Percentiles rank a stretch among this genome's conserved stretches.
phyloP scores from a whole-genome alignment of 2,329 filamentous ascomycete genomes.

The Huntiella moniliformis region DNA sequence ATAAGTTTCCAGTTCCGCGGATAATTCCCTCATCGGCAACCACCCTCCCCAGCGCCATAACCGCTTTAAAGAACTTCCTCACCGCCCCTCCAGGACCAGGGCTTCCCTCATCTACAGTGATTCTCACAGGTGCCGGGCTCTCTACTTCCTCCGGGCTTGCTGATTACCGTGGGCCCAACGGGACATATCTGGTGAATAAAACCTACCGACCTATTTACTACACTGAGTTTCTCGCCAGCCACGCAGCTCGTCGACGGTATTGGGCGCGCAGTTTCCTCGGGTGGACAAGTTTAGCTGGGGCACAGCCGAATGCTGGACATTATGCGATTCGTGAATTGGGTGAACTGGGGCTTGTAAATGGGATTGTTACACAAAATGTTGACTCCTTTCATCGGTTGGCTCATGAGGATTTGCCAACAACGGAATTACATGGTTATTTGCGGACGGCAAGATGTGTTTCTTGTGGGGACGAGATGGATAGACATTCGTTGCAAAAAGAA shows the following conservation, averaged over 20 bases:
- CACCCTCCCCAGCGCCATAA: slow-evolving; percentile 52
- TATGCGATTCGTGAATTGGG: slow-evolving; percentile 56
- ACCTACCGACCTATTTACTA: slow-evolving; percentile 83
- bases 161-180: slow-evolving; percentile 77
- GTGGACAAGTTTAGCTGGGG: slow-evolving; percentile 64
- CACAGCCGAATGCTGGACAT: slow-evolving; percentile 65
- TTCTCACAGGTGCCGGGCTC: slow-evolving; percentile 67
- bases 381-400: slow-evolving; percentile 76
- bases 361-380: slow-evolving; percentile 87
- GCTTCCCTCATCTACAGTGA: slow-evolving; percentile 25
- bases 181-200: slow-evolving; percentile 85
- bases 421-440: slow-evolving; percentile 85
- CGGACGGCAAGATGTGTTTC: slow-evolving; percentile 63
- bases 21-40: slow-evolving; percentile 56
- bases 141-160: slow-evolving; percentile 84
- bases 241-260: slow-evolving; percentile 78
- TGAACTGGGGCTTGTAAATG: slow-evolving; percentile 50
- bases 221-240: slow-evolving; percentile 65
- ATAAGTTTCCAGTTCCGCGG: slow-evolving; percentile 54
- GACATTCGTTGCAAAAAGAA: slow-evolving; percentile 56
- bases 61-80: slow-evolving; percentile 62
- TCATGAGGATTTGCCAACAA: slow-evolving; percentile 54
- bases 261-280: slow-evolving; percentile 92
- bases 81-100: slow-evolving; percentile 34
- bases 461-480: slow-evolving; percentile 53